These are phyloP conservation scores for Neofusicoccum laricinum DNA, from an alignment of 2,329 filamentous ascomycete species.

Conservation along the genomic window DNA sequence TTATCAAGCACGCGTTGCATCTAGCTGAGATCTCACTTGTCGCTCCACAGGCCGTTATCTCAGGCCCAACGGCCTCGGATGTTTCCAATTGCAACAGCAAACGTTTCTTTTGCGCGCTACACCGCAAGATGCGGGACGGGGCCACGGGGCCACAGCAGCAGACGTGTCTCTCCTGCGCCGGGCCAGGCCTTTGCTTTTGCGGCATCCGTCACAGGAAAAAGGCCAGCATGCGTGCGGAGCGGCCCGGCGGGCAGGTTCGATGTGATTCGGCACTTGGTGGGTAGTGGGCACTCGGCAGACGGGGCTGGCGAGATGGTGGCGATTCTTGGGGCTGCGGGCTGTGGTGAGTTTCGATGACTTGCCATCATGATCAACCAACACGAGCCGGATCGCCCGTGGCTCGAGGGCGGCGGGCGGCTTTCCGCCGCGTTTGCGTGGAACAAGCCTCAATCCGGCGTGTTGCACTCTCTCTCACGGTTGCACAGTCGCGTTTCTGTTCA, in stretches of 20 bases:
- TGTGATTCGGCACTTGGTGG: neutral
- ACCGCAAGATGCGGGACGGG: neutral
- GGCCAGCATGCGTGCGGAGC: neutral
- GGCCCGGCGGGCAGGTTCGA: neutral
- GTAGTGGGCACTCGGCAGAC: neutral
- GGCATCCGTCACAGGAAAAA: neutral
- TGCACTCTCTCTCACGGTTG: neutral
- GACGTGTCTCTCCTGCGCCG: neutral
- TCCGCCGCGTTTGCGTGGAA: neutral
- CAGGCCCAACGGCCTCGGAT: neutral
- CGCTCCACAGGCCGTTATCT: constrained; percentile 8
- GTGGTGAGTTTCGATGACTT: constrained; percentile 2
- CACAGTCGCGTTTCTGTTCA: too few relatives aligned
- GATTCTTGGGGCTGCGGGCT: neutral
- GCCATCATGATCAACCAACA: constrained; percentile 7
- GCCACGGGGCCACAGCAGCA: neutral
- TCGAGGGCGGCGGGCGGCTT: too few relatives aligned
- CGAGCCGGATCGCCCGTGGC: neutral
- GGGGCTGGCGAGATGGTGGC: neutral
- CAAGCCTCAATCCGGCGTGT: neutral
- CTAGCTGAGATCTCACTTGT: neutral
- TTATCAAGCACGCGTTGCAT: neutral
- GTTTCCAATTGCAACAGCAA: neutral
- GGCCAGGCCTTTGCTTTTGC: neutral
- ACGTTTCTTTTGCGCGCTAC: neutral